Evolutionary conservation across 768 basidiomycete species (phyloP), one percentile per base, ranked within the genome.

Genomic region (Auricularia sp.): DNA sequence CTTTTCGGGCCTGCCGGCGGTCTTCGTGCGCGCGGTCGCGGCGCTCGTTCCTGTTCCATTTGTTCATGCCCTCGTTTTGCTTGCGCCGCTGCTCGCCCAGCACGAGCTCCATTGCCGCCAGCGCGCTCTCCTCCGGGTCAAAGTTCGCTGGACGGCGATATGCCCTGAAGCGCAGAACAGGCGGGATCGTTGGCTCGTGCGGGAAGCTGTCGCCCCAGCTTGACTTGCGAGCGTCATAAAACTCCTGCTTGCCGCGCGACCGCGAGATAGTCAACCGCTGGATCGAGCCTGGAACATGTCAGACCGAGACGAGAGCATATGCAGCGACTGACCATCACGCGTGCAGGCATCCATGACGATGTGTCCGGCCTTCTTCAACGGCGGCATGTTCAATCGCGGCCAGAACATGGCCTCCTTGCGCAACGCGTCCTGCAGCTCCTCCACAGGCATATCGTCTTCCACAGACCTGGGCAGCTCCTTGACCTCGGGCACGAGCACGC

Each of bases 171-270:
- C 88, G 85, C 67, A 86, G 83, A 64, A 90, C 84, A 0, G 89
- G 85, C 5, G 79, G 71, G 71, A 90, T 91, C 75, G 93, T 94
- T 3, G 93, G 85, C 18, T 79, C 75, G 71, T 98, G 95, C 23
- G 97, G 97, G 75, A 98, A 98, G 29, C 92, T 79, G 72, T 98
- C 97, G 21, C 97, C 97, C 95, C 96, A 98, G 10, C 75, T 76
- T 0, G 91, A 87, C 76, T 98, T 98, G 42, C 95, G 86, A 2
- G 95, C 94, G 73, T 98, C 97, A 72, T 98, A 93, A 72, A 86
- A 99, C 0, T 84, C 82, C 70, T 98, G 94, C 73, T 93, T 95
- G n/a, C 94, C 94, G 76, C 95, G 94, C 2, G 92, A 95, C 69
- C 86, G 93, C 0, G 96, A 91, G 44, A 96, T 86, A 3, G 90